Base-by-base conservation (phyloP, 352 stramenopile species). In the Phytophthora macrochlamydospora region DNA sequence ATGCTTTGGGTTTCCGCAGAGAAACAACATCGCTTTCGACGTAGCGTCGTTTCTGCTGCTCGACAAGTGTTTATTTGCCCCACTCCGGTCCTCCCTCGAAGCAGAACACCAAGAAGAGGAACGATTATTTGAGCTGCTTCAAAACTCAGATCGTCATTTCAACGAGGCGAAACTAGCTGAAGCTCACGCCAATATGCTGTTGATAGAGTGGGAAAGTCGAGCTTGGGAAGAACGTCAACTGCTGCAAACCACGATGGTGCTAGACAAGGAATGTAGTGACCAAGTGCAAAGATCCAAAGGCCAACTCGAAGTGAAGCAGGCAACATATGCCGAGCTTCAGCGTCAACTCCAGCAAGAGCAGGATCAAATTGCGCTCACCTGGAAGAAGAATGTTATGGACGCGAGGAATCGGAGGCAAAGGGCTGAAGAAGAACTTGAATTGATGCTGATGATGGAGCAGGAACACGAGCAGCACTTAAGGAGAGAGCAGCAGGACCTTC, bases 1-100 rank as follows among this genome's bases (percentile, higher is more conserved):
- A 69, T 12, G 46, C 7, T 32, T 11, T 65, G 24, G 29, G 12
- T 63, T 60, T 12, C 54, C 24, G 31, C 32, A 83, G 71, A 70
- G 83, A 59, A 65, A 76, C 14, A 79, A 72, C 38, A 65, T 69
- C 0, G 79, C 81, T 3, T 82, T 90, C 7, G 81, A 90, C 49
- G 61, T 90, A 7, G 81, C 79, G 7, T 56, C 75, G 24, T 89
- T 78, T 45, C 53, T 59, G 3, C 28, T 87, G 2, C 33, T 89
- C 0, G 77, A 85, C 28, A 61, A 53, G 38, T 87, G 75, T 14
- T 43, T 90, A 13, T 40, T 90, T 3, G 35, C 40, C 4, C 79
- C 77, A 8, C 64, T 83, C 42, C 56, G 67, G 12, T 44, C 43
- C 2, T 66, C 71, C 28, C 42, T 70, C 2, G 48, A 55, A 2